phyloP scores from a whole-genome alignment of 2,329 filamentous ascomycete genomes.

The Dactylonectria estremocensis region DNA sequence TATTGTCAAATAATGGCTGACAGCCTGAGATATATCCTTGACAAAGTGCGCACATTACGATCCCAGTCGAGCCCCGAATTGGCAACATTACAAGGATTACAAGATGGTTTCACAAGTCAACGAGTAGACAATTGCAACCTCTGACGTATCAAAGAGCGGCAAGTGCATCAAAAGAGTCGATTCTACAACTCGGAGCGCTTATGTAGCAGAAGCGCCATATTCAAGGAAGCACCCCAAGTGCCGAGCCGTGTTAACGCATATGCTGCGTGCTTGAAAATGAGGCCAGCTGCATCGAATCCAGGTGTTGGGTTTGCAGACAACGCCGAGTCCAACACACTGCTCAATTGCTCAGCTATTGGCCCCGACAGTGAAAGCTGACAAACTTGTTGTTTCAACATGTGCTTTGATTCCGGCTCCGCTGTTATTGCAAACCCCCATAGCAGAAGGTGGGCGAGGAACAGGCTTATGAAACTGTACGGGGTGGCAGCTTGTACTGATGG shows the following conservation, averaged over 20 bases:
- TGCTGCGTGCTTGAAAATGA: slow-evolving; percentile 5
- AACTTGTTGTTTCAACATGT: neutral
- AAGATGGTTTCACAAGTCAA: too few species aligned
- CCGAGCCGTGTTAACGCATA: neutral
- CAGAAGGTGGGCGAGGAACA: slow-evolving; percentile 10
- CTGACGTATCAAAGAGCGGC: slow-evolving; percentile 45
- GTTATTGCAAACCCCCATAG: slow-evolving; percentile 5
- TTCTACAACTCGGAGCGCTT: slow-evolving; percentile 8
- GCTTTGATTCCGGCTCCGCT: neutral
- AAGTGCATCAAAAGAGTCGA: neutral
- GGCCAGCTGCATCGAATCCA: neutral
- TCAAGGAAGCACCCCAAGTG: slow-evolving; percentile 12
- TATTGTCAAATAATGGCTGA: too few species aligned
- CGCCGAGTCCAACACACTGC: neutral
- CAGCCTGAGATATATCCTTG: too few species aligned
- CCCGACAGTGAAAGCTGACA: neutral
- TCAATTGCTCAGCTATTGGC: neutral
- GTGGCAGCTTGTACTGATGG: neutral
- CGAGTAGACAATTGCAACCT: too few species aligned
- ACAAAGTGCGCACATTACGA: too few species aligned
- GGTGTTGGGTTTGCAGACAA: neutral
- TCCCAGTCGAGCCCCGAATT: too few species aligned
- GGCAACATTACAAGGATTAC: too few species aligned
- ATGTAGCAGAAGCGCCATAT: slow-evolving; percentile 11
- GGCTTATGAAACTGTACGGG: slow-evolving; percentile 11